Evolutionary conservation across 1,139 yeast genomes (phyloP), one percentile per base, ranked within the genome.

Genomic region (Pichia sp.): DNA sequence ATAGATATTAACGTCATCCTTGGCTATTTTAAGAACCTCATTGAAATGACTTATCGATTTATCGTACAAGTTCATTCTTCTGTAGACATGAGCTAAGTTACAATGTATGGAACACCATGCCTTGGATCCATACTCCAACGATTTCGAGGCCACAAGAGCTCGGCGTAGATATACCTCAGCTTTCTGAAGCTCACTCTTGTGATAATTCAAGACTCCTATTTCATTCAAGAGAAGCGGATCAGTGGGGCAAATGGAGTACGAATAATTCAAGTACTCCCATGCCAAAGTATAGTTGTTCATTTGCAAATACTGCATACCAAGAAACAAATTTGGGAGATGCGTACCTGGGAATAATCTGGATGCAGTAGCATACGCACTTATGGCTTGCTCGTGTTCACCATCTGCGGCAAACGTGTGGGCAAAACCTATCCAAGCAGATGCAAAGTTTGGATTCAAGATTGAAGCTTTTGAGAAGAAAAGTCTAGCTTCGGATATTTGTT

Each of bases 351-450:
- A 95, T 48, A 91, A 75, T 55, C 97, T 73, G 0, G 96, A 91
- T 0, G 98, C 98, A 36, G 96, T 91, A 1, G 98, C 93, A 69
- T 91, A 95, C 0, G 99, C 99, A 55, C 96, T 85, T 21, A 93
- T 86, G 1, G 99, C 99, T 68, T 95, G 99, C 66, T 95, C 99
- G 64, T 95, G 98, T 69, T 95, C 99, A 9, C 97, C 96, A 67
- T 95, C 99, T 1, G 88, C 86, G 0, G 97, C 97, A 76, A 90
- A 95, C 0, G 99, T 91, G 65, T 93, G 98, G 1, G 98, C 98
- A 73, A 95, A 95, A 1, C 98, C 99, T 46, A 95, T 83, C 99
- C 99, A 95, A 1, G 98, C 96, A 51, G 88, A 95, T 0, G 96
- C 96, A 71, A 88, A 90, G 60, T 85, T 87, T 1, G 99, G 96